These are phyloP conservation scores for Paecilomyces variotii DNA, from an alignment of 2,329 filamentous ascomycete species.

Conservation along the genomic window DNA sequence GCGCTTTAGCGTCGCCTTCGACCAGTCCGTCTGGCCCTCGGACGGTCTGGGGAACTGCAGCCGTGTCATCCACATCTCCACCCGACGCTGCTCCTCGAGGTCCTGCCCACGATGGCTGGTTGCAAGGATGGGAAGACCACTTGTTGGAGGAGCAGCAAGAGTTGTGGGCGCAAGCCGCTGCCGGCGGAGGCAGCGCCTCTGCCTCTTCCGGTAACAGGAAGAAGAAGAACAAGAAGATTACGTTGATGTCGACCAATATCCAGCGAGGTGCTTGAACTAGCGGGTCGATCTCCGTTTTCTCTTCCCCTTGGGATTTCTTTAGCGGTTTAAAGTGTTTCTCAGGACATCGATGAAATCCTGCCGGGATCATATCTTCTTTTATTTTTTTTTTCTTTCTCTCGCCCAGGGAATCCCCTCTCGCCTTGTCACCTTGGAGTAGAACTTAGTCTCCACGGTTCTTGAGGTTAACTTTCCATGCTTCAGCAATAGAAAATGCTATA, in stretches of 20 bases:
- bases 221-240: constrained; percentile 62
- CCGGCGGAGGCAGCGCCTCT: constrained; percentile 11
- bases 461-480: too few relatives aligned
- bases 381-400: too few relatives aligned
- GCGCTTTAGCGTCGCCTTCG: constrained; percentile 63
- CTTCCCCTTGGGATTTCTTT: not conserved
- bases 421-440: too few relatives aligned
- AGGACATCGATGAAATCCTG: not conserved
- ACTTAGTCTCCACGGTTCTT: too few relatives aligned
- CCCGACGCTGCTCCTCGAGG: constrained; percentile 37
- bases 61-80: constrained; percentile 52
- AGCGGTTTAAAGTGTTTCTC: not conserved
- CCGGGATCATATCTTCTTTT: too few relatives aligned
- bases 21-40: constrained; percentile 68
- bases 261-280: constrained; percentile 46
- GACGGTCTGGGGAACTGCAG: constrained; percentile 89
- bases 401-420: too few relatives aligned
- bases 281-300: not conserved
- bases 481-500: too few relatives aligned
- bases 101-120: constrained; percentile 68
- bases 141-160: constrained; percentile 53
- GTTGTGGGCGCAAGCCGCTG: constrained; percentile 44
- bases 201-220: constrained; percentile 32
- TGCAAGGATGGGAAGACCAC: constrained; percentile 74
- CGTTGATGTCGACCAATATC: constrained; percentile 58